Conservation (phyloP, 1,284 basidiomycete genomes). For the Earliella scabrosa region DNA sequence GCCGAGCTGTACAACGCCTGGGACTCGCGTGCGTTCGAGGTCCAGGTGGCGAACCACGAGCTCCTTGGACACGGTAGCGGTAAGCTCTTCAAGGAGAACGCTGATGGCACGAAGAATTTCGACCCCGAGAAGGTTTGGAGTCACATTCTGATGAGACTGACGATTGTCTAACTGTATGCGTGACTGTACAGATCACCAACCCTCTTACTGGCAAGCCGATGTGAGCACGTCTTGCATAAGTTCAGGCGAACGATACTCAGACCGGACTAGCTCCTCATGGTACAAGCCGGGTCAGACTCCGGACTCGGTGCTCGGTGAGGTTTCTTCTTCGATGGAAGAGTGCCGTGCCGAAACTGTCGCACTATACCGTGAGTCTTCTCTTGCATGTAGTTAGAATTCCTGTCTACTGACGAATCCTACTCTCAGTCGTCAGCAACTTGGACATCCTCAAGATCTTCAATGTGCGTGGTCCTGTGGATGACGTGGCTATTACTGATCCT, state of each 20-base stretch:
- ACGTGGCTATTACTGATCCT: not conserved
- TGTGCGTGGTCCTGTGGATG: conserved; percentile 42
- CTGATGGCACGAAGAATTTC: conserved; percentile 80
- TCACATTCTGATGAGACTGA: no score
- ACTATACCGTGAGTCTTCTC: conserved; percentile 61
- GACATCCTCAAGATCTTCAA: conserved; percentile 80
- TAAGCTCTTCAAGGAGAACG: conserved; percentile 76
- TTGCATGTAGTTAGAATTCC: not conserved
- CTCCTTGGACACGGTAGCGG: conserved; percentile 81
- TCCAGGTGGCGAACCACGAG: conserved; percentile 88
- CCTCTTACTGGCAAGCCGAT: conserved; percentile 83
- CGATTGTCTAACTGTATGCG: no score
- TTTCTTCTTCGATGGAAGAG: conserved; percentile 88
- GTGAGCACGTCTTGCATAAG: conserved; percentile 42
- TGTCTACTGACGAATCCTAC: not conserved
- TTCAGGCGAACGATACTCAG: not conserved
- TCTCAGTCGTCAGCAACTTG: conserved; percentile 72
- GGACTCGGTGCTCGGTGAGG: conserved; percentile 79
- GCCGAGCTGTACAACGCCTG: conserved; percentile 72
- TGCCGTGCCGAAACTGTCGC: conserved; percentile 86
- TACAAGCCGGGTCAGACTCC: conserved; percentile 85
- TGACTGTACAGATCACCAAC: conserved; percentile 81
- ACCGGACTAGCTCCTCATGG: conserved; percentile 63
- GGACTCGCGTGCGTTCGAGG: conserved; percentile 78
- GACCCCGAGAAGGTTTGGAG: conserved; percentile 62